These are phyloP conservation scores for Suhomyces bokatorum DNA, from an alignment of 1,139 yeast species.

Conservation along the genomic window DNA sequence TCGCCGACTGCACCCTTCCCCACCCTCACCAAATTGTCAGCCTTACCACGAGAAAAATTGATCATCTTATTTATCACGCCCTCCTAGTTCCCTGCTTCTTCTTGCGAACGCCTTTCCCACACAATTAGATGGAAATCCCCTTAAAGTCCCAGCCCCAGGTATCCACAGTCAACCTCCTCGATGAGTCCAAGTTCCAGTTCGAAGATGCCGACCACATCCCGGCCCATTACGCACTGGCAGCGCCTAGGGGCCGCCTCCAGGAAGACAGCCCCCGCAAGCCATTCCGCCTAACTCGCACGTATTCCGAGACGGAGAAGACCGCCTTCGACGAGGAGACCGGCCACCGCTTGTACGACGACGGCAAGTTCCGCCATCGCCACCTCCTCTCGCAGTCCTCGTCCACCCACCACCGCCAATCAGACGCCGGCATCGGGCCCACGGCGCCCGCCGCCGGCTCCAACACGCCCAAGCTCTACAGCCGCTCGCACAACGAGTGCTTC, in stretches of 20 bases:
- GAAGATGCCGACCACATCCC: slow-evolving; percentile 2
- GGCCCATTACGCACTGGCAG: neutral
- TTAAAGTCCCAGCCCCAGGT: slow-evolving; percentile 46
- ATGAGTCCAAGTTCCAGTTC: slow-evolving; percentile 26
- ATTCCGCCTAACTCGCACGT: slow-evolving; percentile 42
- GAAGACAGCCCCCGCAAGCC: slow-evolving; percentile 6
- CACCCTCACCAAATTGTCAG: neutral
- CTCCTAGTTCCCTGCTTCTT: neutral
- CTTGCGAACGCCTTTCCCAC: neutral
- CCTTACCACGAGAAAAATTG: slow-evolving; percentile 11
- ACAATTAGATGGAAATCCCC: slow-evolving; percentile 40
- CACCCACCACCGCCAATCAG: neutral
- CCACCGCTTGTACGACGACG: slow-evolving; percentile 51
- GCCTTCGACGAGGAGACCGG: slow-evolving; percentile 55
- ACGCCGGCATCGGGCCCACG: too few relatives aligned
- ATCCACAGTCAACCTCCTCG: slow-evolving; percentile 37
- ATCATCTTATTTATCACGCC: slow-evolving; percentile 1
- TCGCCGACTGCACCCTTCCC: neutral
- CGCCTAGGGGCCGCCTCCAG: too few relatives aligned
- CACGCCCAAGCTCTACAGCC: slow-evolving; percentile 28
- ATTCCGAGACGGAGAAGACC: slow-evolving; percentile 56
- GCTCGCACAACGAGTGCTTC: slow-evolving; percentile 32
- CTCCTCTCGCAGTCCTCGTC: slow-evolving; percentile 24
- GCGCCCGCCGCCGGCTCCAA: slow-evolving; percentile 1
- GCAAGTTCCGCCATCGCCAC: slow-evolving; percentile 32